These are phyloP conservation scores for Pochonia chlamydosporia DNA, from an alignment of 2,329 filamentous ascomycete species.

Conservation along the genomic window DNA sequence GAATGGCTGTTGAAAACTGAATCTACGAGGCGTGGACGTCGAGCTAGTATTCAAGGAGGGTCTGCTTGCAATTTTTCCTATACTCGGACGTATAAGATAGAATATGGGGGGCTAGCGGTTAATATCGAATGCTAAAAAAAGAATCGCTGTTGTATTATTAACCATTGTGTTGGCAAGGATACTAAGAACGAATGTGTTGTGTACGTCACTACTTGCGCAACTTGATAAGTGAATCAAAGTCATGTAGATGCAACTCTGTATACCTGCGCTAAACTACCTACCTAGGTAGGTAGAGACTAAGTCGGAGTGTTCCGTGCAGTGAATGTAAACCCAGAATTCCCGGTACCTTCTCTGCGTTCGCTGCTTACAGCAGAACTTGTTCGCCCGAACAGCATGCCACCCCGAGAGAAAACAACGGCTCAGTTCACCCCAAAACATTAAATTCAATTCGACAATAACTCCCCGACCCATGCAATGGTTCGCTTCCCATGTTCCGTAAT, in stretches of 20 bases:
- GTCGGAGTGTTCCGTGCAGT: not conserved
- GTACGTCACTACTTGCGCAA: too few species aligned
- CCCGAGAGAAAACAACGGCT: not conserved
- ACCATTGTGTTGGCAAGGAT: too few species aligned
- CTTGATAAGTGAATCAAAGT: too few species aligned
- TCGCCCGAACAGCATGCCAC: not conserved
- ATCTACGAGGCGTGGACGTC: constrained; percentile 16
- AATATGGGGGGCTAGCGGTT: constrained; percentile 13
- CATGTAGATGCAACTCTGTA: too few species aligned
- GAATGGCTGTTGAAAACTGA: constrained; percentile 7
- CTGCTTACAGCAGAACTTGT: too few species aligned
- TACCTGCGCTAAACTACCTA: too few species aligned
- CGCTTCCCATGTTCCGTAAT: constrained; percentile 1
- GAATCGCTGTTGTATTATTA: not conserved
- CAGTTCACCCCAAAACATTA: not conserved
- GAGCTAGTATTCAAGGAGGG: constrained; percentile 13
- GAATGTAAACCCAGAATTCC: not conserved
- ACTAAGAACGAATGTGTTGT: too few species aligned
- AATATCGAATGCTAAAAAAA: not conserved
- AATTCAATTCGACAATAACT: constrained; percentile 13
- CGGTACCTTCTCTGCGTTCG: too few species aligned
- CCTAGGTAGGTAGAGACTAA: too few species aligned
- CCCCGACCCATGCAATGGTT: constrained; percentile 12
- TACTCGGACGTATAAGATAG: constrained; percentile 28
- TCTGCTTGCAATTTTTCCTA: constrained; percentile 20